phyloP scores from a whole-genome alignment of 306 rosid genomes.

The Arachis hypogaea region DNA sequence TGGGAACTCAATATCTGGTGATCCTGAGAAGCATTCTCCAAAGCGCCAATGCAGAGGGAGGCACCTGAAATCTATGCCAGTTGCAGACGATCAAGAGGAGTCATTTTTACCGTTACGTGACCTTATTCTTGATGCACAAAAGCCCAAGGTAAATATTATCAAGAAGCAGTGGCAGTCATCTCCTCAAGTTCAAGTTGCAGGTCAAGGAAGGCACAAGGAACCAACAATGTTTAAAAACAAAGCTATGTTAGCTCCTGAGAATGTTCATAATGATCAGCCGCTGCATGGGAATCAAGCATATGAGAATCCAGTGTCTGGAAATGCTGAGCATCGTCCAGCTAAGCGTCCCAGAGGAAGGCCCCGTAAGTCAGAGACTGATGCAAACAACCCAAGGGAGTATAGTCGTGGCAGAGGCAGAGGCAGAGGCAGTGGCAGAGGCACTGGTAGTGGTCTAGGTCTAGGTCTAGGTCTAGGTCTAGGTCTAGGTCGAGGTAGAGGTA shows the following conservation, averaged over 20 bases:
- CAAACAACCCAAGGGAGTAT: background rate
- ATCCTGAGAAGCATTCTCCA: background rate
- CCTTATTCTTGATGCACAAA: background rate
- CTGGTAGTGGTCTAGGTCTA: too few species aligned
- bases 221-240: background rate
- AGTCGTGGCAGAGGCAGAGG: background rate
- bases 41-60: background rate
- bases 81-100: conserved; percentile 10
- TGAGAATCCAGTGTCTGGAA: background rate
- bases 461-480: too few species aligned
- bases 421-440: conserved; percentile 23
- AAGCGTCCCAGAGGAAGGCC: conserved; percentile 42
- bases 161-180: background rate
- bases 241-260: conserved; percentile 15
- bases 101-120: conserved; percentile 22
- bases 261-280: conserved; percentile 25
- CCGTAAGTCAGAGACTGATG: conserved; percentile 18
- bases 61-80: conserved; percentile 2
- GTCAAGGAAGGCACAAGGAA: background rate
- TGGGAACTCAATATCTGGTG: background rate
- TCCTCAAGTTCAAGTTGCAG: background rate
- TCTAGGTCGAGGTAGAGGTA: too few species aligned
- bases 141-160: background rate
- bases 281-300: conserved; percentile 27
- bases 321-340: conserved; percentile 1